Evolutionary conservation across 495 filamentous ascomycete species (phyloP).

Genomic region (Trichoderma parareesei): DNA sequence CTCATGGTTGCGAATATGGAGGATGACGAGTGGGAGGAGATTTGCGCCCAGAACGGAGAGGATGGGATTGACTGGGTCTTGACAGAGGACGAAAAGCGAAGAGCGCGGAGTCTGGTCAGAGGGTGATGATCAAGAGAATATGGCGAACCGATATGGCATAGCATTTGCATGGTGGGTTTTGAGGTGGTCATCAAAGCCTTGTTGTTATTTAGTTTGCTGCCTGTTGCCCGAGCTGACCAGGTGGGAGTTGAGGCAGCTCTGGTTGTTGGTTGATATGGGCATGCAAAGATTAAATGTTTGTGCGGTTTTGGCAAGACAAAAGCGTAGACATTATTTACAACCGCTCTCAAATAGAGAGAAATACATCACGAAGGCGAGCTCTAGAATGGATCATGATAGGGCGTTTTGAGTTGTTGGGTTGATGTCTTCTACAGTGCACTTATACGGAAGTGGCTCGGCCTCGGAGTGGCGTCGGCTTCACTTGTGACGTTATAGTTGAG

Average conservation of each 20-base stretch:
- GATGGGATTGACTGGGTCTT: slow-evolving; percentile 47
- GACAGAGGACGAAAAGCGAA: slow-evolving; percentile 44
- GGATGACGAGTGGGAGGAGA: slow-evolving; percentile 91
- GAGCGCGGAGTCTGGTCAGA: slow-evolving; percentile 42
- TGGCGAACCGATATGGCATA: neutral
- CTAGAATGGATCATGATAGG: too few species aligned
- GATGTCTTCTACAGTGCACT: neutral
- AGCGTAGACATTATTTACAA: too few species aligned
- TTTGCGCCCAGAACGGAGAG: slow-evolving; percentile 27
- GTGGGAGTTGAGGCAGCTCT: too few species aligned
- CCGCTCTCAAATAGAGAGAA: too few species aligned
- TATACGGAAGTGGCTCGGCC: neutral
- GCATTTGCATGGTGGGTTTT: neutral
- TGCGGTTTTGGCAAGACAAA: too few species aligned
- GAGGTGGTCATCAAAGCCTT: neutral
- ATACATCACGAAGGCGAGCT: too few species aligned
- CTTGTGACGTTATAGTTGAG: neutral
- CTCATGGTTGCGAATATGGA: slow-evolving; percentile 92
- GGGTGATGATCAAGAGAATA: neutral
- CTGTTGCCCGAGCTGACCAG: too few species aligned
- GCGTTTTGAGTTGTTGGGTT: too few species aligned
- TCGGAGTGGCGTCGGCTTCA: slow-evolving; percentile 5
- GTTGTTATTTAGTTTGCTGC: neutral
- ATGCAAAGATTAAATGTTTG: too few species aligned
- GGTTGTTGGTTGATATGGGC: too few species aligned